Percentiles rank a stretch among this genome's conserved stretches.
Evolutionary conservation across 1,139 yeast species (phyloP).

Genomic region (Kodamaea sp.): DNA sequence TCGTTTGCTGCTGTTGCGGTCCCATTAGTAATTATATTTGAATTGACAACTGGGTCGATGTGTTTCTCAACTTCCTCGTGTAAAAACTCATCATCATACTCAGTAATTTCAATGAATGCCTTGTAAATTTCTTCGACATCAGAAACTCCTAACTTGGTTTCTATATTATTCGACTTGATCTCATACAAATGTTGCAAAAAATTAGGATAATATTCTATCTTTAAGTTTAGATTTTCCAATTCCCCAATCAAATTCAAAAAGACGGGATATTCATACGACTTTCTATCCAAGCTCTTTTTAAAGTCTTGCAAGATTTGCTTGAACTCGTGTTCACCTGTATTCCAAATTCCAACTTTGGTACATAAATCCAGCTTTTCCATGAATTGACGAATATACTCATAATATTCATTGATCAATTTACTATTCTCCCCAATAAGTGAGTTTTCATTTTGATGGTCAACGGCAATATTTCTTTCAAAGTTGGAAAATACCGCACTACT

Average conservation of each 20-base stretch:
- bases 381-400: slow-evolving; percentile 13
- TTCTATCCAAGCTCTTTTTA: slow-evolving; percentile 7
- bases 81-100: slow-evolving; percentile 11
- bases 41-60: not conserved
- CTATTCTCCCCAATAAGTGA: slow-evolving; percentile 16
- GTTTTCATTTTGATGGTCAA: slow-evolving; percentile 7
- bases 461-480: slow-evolving; percentile 20
- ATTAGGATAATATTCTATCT: slow-evolving; percentile 22
- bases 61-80: not conserved
- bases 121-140: slow-evolving; percentile 20
- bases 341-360: slow-evolving; percentile 15
- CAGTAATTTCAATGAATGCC: slow-evolving; percentile 18
- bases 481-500: slow-evolving; percentile 28
- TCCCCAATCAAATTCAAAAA: slow-evolving; percentile 13
- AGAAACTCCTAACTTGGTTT: slow-evolving; percentile 3
- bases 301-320: slow-evolving; percentile 11
- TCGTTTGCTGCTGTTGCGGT: slow-evolving; percentile 2
- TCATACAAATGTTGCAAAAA: slow-evolving; percentile 21
- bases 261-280: slow-evolving; percentile 14
- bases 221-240: slow-evolving; percentile 16
- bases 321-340: slow-evolving; percentile 15
- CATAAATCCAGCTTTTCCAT: slow-evolving; percentile 12
- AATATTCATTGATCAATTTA: slow-evolving; percentile 13
- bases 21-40: not conserved
- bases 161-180: slow-evolving; percentile 9